phyloP scores from a whole-genome alignment of 2,329 filamentous ascomycete genomes.

The Aspergillus proliferans region DNA sequence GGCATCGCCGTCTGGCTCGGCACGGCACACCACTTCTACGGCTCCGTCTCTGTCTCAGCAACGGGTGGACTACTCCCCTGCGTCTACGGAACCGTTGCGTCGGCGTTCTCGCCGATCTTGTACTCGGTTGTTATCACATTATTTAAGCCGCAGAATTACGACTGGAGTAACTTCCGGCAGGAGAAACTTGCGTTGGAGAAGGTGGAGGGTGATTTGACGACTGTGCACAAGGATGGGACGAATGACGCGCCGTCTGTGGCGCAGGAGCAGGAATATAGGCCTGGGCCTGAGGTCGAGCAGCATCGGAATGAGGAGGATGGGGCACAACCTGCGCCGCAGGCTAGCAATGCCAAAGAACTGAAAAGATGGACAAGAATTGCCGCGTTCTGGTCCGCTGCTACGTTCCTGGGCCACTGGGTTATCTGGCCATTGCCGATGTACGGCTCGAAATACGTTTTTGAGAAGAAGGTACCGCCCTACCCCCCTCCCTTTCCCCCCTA shows the following conservation, averaged over 20 bases:
- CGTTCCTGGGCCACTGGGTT: slow-evolving; percentile 50
- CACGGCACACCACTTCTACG: slow-evolving; percentile 42
- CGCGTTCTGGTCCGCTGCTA: slow-evolving; percentile 43
- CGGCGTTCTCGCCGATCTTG: slow-evolving; percentile 47
- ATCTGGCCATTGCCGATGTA: slow-evolving; percentile 54
- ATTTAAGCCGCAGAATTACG: slow-evolving; percentile 38
- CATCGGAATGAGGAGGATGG: background rate
- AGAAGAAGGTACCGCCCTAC: slow-evolving; percentile 29
- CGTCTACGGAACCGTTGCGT: slow-evolving; percentile 49
- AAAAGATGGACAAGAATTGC: slow-evolving; percentile 45
- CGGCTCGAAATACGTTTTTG: slow-evolving; percentile 46
- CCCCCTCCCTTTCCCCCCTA: too few species aligned
- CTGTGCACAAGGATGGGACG: slow-evolving; percentile 4
- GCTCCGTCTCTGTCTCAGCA: slow-evolving; percentile 43
- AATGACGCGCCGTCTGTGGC: background rate
- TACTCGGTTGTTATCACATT: slow-evolving; percentile 46
- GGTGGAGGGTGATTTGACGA: slow-evolving; percentile 18
- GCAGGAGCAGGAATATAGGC: background rate
- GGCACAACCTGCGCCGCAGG: too few species aligned
- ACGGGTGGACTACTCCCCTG: slow-evolving; percentile 48
- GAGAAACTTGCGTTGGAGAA: slow-evolving; percentile 25
- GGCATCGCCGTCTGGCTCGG: slow-evolving; percentile 51
- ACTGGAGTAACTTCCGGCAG: slow-evolving; percentile 35
- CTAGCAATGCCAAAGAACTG: slow-evolving; percentile 24
- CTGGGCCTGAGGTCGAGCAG: too few species aligned